Evolutionary conservation across 2,329 filamentous ascomycete species (phyloP), one percentile per base, ranked within the genome.

Genomic region (Grosmannia penicillata): DNA sequence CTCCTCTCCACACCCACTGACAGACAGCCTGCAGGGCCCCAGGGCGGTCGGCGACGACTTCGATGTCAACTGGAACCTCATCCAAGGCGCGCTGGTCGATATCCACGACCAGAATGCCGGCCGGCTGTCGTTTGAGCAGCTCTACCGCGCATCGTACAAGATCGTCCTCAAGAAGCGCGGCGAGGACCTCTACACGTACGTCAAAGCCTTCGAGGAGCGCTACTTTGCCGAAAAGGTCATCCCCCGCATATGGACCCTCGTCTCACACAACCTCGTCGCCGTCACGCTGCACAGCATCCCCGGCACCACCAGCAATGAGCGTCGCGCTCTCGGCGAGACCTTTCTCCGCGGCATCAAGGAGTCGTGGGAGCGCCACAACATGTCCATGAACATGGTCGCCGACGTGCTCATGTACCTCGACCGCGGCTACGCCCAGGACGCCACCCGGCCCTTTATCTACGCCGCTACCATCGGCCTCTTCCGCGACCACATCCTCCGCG

Each of bases 21-120:
- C 40, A 39, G n/a, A n/a, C 26, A 21, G n/a, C n/a, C n/a, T 26
- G 13, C 28, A 39, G 37, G 35, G 31, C 37, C 26, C n/a, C 23
- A 43, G 33, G 18, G 35, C 37, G 21, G 75, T 79, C 47, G 66
- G 70, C 9, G 68, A 81, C 49, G 84, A 93, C 47, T 94, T 94
- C 53, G 82, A 94, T n/a, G 66, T 72, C 3, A 82, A 78, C 49
- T 98, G 91, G 91, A 65, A 67, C 13, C 74, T 76, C 32, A 72
- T 98, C 8, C 68, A 77, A 33, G 70, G 76, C 34, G 86, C 89
- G 4, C 72, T 98, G 37, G 68, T 66, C 40, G 83, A 94, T 53
- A 96, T 98, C 36, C 87, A 96, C 61, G 82, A 77, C 41, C 87
- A 93, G 56, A 91, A 93, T 55, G 86, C 86, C 43, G 93, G 86